Percentiles rank a stretch among this genome's conserved stretches.
Evolutionary conservation across 225 moss, liverwort and hornwort genomes (phyloP).

Genomic region (Neckera pumila): DNA sequence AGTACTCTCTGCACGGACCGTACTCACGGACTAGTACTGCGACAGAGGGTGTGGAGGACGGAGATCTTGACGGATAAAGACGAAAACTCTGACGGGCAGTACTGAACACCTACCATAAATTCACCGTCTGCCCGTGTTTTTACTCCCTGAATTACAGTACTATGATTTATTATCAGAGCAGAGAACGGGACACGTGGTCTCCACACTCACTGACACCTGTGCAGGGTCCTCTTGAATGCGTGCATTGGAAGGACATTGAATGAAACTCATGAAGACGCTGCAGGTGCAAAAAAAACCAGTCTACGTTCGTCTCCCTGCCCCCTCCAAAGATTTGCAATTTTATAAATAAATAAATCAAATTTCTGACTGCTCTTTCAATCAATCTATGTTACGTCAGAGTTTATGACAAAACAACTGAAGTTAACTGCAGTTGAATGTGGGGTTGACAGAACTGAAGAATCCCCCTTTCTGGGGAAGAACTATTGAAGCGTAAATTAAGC

Average conservation of each 20-base stretch:
- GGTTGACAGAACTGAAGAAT: background rate
- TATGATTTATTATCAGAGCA: background rate
- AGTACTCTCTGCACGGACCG: conserved; percentile 10
- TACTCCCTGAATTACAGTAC: background rate
- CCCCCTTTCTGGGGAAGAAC: background rate
- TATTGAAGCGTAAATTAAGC: background rate
- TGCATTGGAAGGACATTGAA: background rate
- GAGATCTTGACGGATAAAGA: conserved; percentile 11
- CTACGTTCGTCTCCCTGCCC: too few species aligned
- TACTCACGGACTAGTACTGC: conserved; percentile 15
- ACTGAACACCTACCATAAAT: background rate
- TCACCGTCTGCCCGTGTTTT: background rate
- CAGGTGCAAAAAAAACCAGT: background rate
- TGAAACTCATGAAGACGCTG: background rate
- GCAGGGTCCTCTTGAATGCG: background rate
- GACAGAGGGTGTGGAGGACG: background rate
- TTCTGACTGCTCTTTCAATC: background rate
- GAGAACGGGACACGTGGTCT: background rate
- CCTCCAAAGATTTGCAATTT: background rate
- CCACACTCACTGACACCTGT: background rate
- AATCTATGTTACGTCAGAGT: background rate
- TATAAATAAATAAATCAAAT: too few species aligned
- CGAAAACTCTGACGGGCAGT: background rate
- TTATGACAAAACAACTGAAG: background rate
- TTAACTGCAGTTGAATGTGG: background rate